A percentile compares a stretch with the other conserved stretches of the same genome.
These are phyloP conservation scores for Tuber calosporum DNA, from an alignment of 495 filamentous ascomycete genomes.

Conservation along the genomic window DNA sequence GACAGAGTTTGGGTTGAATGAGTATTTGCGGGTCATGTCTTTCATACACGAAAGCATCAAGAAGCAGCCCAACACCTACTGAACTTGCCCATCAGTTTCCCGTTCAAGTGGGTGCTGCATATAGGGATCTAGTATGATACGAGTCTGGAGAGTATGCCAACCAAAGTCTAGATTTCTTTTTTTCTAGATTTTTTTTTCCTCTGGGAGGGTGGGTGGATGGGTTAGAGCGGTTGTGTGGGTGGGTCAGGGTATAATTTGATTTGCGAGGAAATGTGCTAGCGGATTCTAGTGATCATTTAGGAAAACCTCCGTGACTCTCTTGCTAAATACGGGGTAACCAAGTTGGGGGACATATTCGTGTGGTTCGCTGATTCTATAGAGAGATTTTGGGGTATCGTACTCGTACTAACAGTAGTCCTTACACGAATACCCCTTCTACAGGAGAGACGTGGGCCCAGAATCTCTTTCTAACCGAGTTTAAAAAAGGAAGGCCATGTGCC, in stretches of 20 bases:
- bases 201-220: not conserved
- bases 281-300: not conserved
- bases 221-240: not conserved
- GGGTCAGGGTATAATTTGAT: not conserved
- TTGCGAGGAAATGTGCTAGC: not conserved
- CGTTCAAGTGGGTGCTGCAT: not conserved
- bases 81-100: not conserved
- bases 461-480: not conserved
- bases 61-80: not conserved
- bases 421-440: not conserved
- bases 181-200: not conserved
- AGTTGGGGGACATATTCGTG: not conserved
- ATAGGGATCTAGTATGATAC: not conserved
- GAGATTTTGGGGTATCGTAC: not conserved
- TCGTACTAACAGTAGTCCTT: not conserved
- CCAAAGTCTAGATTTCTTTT: not conserved
- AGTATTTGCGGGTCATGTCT: not conserved
- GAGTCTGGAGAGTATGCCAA: not conserved
- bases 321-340: not conserved
- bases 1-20: not conserved
- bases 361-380: not conserved
- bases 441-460: constrained; percentile 1
- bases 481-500: not conserved
- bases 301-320: not conserved
- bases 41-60: not conserved